Conservation (phyloP, 2,329 filamentous ascomycete genomes). For the Teratosphaeria destructans region DNA sequence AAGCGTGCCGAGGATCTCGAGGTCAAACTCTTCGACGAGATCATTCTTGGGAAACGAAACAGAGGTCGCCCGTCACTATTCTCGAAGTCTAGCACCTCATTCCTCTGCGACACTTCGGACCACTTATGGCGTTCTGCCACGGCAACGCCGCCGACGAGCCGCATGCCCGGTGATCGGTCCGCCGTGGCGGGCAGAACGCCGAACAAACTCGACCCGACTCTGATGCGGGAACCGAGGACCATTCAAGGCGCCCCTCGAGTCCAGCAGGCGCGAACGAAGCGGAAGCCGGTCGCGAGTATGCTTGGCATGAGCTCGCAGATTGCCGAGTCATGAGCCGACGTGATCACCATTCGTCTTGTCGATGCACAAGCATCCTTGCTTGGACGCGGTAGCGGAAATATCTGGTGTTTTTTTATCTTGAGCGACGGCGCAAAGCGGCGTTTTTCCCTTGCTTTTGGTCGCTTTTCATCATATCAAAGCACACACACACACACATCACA, state of each 20-base stretch:
- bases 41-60: slow-evolving; percentile 68
- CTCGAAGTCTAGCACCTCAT: slow-evolving; percentile 50
- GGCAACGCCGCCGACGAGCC: slow-evolving; percentile 45
- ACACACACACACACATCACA: neutral
- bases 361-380: too few species aligned
- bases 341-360: neutral
- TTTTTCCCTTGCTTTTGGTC: neutral
- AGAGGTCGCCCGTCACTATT: slow-evolving; percentile 57
- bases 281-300: slow-evolving; percentile 40
- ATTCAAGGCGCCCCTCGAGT: slow-evolving; percentile 75
- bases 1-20: slow-evolving; percentile 50
- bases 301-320: slow-evolving; percentile 18
- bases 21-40: slow-evolving; percentile 72
- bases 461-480: neutral
- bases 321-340: slow-evolving; percentile 9
- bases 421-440: neutral
- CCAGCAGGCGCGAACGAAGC: slow-evolving; percentile 37
- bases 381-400: neutral
- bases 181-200: slow-evolving; percentile 52
- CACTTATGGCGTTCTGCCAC: slow-evolving; percentile 66
- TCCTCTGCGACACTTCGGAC: slow-evolving; percentile 62
- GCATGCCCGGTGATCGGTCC: slow-evolving; percentile 52
- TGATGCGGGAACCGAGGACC: slow-evolving; percentile 86
- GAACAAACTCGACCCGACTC: slow-evolving; percentile 67
- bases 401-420: neutral